Evolutionary conservation across 1,284 basidiomycete genomes (phyloP), one percentile per base, ranked within the genome.

Genomic region (Cutaneotrichosporon sp.): DNA sequence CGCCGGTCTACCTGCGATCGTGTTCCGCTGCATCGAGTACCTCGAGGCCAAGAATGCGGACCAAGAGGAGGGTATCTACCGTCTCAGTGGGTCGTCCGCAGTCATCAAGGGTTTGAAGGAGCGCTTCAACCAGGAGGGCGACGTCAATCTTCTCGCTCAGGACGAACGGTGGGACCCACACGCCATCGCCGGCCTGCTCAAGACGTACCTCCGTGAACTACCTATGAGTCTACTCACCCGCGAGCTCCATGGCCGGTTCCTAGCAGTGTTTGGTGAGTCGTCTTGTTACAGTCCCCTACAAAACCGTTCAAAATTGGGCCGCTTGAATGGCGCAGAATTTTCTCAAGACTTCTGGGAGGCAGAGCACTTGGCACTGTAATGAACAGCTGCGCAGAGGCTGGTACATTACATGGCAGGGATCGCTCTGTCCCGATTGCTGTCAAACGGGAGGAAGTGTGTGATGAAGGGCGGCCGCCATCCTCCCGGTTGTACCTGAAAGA

Each of bases 61-160:
- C 61, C 84, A 88, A 64, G 94, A 99, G 69, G 94, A 99, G 76
- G 94, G 94, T 32, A 96, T 99, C 61, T 99, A 98, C 76, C 84
- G 94, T 48, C 77, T 98, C 49, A 91, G 87, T 64, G 92, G 91
- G 8, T 90, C 87, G 65, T 88, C 88, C 53, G 89, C 90, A 25
- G 90, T 93, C 49, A 93, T 97, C 78, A 97, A 97, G 79, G 84
- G 79, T 41, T 79, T 98, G 53, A 91, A 88, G 67, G 94, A 97
- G 67, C 82, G 85, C 54, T 99, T 97, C 78, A 96, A 97, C 72
- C 72, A 79, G 85, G 92, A 97, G 78, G 92, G 91, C 20, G 93
- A 97, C 71, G 81, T 94, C 57, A 86, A 96, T 70, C 79, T 97
- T 26, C 77, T 92, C 24, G 82, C 81, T 34, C 83, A 84, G 6